Evolutionary conservation across 306 rosid genomes (phyloP).

Genomic region (Calophaca sinica): DNA sequence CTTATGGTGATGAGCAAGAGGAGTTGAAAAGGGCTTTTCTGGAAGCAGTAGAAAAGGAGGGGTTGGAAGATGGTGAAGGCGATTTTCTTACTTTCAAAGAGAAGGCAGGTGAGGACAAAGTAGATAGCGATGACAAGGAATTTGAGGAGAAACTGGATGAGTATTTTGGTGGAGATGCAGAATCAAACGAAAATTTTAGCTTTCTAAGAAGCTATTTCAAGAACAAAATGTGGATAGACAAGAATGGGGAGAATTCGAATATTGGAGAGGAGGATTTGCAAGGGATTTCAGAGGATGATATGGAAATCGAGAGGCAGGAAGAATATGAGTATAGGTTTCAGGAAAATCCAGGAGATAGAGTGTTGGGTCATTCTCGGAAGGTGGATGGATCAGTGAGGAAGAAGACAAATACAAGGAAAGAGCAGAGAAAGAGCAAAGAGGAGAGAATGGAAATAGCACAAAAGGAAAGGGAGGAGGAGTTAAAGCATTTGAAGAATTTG

Average conservation of each 20-base stretch:
- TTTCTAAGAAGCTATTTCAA: constrained; percentile 68
- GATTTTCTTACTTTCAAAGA: constrained; percentile 61
- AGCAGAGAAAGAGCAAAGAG: constrained; percentile 88
- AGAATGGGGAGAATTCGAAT: constrained; percentile 39
- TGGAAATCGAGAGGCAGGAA: constrained; percentile 76
- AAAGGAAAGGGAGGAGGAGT: constrained; percentile 90
- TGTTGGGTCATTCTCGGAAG: constrained; percentile 76
- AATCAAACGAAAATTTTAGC: constrained; percentile 56
- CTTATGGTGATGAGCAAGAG: constrained; percentile 75
- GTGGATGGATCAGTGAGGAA: constrained; percentile 89
- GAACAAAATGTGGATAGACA: constrained; percentile 75
- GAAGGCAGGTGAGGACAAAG: constrained; percentile 47
- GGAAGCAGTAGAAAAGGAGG: constrained; percentile 59
- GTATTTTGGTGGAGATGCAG: constrained; percentile 64
- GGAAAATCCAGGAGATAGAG: constrained; percentile 77
- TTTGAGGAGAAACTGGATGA: constrained; percentile 66
- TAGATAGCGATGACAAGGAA: constrained; percentile 49
- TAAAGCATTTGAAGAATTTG: constrained; percentile 85
- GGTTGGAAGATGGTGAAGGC: constrained; percentile 58
- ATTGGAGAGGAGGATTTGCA: constrained; percentile 67
- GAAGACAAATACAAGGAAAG: constrained; percentile 76
- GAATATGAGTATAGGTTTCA: constrained; percentile 83
- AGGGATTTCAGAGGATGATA: constrained; percentile 73
- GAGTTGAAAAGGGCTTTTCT: constrained; percentile 64
- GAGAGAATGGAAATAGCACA: constrained; percentile 83